A percentile compares a stretch with the other conserved stretches of the same genome.
Conservation (phyloP, 1,284 basidiomycete genomes). For the Melampsora americana region DNA sequence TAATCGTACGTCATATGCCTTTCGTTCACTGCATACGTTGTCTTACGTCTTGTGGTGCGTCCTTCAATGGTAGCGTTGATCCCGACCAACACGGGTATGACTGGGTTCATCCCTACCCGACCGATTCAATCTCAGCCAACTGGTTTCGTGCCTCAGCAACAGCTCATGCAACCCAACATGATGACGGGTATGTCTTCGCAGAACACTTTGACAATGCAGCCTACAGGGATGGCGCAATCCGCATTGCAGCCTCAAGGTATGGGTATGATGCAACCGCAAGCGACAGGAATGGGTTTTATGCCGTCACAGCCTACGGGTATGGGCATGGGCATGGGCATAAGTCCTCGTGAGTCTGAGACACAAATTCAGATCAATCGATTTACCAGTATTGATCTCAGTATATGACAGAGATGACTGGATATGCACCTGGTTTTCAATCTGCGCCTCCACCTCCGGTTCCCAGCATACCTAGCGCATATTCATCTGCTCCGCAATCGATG, state of each 20-base stretch:
- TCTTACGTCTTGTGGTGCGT: conserved; percentile 47
- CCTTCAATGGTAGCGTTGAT: conserved; percentile 47
- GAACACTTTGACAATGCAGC: conserved; percentile 49
- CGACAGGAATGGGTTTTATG: conserved; percentile 41
- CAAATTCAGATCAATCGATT: conserved; percentile 3
- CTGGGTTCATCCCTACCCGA: conserved; percentile 24
- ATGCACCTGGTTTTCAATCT: conserved; percentile 10
- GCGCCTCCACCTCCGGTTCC: conserved; percentile 32
- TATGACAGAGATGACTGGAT: conserved; percentile 40
- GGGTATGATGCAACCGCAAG: conserved; percentile 46
- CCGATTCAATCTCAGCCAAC: conserved; percentile 2
- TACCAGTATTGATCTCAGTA: conserved; percentile 2
- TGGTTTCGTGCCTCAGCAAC: not conserved
- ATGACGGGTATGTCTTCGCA: conserved; percentile 44
- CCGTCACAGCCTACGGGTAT: conserved; percentile 22
- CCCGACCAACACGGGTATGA: conserved; percentile 47
- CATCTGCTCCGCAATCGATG: conserved; percentile 47
- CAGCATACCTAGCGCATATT: conserved; percentile 47
- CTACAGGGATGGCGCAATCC: conserved; percentile 47
- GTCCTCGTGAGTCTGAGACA: conserved; percentile 23
- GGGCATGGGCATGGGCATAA: conserved; percentile 26
- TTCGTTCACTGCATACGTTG: conserved; percentile 49
- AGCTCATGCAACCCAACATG: conserved; percentile 44
- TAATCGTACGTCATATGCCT: conserved; percentile 81
- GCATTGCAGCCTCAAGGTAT: conserved; percentile 41